Conservation (phyloP, 1,139 yeast genomes). For the Yamadazyma taylorii region DNA sequence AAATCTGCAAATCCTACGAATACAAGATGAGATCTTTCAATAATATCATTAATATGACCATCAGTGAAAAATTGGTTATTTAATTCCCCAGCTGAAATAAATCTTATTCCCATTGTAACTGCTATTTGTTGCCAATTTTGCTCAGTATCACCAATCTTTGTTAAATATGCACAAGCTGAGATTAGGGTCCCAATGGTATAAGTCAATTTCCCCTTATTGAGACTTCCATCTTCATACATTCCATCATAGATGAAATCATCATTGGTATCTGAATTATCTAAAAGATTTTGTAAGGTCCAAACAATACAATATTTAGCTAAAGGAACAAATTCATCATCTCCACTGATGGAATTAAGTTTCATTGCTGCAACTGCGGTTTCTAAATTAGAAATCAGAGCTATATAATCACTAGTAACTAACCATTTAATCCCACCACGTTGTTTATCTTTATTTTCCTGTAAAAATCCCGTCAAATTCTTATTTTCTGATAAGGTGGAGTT, state of each 20-base stretch:
- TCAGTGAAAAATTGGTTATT: slow-evolving; percentile 17
- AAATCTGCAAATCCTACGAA: slow-evolving; percentile 24
- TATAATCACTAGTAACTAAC: slow-evolving; percentile 26
- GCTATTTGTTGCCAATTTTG: slow-evolving; percentile 20
- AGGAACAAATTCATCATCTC: slow-evolving; percentile 6
- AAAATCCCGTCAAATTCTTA: slow-evolving; percentile 7
- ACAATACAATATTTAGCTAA: slow-evolving; percentile 23
- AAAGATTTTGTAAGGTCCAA: slow-evolving; percentile 27
- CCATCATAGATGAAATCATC: slow-evolving; percentile 37
- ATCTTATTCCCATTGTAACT: slow-evolving; percentile 18
- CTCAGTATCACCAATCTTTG: slow-evolving; percentile 14
- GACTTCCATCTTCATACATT: slow-evolving; percentile 19
- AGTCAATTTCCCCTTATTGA: slow-evolving; percentile 35
- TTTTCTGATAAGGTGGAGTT: slow-evolving; percentile 11
- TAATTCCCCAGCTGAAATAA: slow-evolving; percentile 15
- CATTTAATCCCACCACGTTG: slow-evolving; percentile 28
- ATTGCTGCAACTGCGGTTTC: slow-evolving; percentile 39
- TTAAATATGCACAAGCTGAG: slow-evolving; percentile 30
- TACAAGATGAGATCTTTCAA: slow-evolving; percentile 21
- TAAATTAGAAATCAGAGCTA: slow-evolving; percentile 36
- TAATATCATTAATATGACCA: slow-evolving; percentile 21
- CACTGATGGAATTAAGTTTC: slow-evolving; percentile 18
- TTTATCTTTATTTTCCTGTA: slow-evolving; percentile 17
- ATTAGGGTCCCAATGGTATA: slow-evolving; percentile 39
- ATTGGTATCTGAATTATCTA: slow-evolving; percentile 19